These are phyloP conservation scores for Myriosclerotinia curreyana DNA, from an alignment of 2,329 filamentous ascomycete species.

Conservation along the genomic window DNA sequence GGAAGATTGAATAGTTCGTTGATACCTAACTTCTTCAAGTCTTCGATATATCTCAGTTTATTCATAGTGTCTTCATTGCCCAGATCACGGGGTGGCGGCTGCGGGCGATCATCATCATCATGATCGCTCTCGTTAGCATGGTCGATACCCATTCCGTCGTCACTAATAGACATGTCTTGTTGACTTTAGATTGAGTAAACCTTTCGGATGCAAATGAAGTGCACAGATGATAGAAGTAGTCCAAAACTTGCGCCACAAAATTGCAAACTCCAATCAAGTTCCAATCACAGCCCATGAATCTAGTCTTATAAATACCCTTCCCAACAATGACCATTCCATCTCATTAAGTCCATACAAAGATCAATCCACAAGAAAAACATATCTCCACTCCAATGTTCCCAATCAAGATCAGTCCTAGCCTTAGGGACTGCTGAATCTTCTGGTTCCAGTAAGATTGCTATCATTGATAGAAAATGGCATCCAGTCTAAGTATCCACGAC, in stretches of 20 bases:
- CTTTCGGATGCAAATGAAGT: too few relatives aligned
- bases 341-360: neutral
- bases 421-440: neutral
- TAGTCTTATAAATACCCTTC: neutral
- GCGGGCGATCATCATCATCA: neutral
- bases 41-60: constrained; percentile 26
- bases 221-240: too few relatives aligned
- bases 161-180: neutral
- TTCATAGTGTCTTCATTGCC: constrained; percentile 11
- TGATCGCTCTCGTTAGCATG: too few relatives aligned
- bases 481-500: too few relatives aligned
- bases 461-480: too few relatives aligned
- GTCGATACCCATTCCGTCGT: neutral
- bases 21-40: constrained; percentile 25
- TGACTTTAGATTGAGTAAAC: neutral
- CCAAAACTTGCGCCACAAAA: neutral
- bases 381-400: neutral
- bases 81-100: neutral
- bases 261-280: too few relatives aligned
- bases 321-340: neutral
- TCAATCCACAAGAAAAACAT: neutral
- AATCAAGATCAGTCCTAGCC: too few relatives aligned
- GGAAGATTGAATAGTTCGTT: constrained; percentile 28
- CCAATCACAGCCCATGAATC: neutral
- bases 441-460: neutral